Percentiles rank a stretch among this genome's conserved stretches.
phyloP scores from a whole-genome alignment of 2,329 filamentous ascomycete species.

The Curvularia sp. region DNA sequence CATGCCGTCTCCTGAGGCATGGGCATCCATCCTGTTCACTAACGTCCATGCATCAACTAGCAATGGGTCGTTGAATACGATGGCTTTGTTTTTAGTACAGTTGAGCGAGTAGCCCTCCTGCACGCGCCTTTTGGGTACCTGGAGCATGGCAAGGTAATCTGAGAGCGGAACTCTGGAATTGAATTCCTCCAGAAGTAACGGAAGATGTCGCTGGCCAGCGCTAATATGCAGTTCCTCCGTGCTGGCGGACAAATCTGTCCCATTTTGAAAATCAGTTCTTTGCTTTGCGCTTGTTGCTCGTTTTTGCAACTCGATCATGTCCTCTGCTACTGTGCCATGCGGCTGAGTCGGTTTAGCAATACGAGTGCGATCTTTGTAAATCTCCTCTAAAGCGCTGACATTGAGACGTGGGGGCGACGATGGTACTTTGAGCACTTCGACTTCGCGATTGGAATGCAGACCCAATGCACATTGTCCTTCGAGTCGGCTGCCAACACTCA shows the following conservation, averaged over 20 bases:
- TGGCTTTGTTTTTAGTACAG: conserved; percentile 67
- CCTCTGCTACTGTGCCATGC: conserved; percentile 45
- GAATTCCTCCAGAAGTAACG: conserved; percentile 34
- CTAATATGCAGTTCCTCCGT: conserved; percentile 45
- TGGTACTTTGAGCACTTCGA: conserved; percentile 60
- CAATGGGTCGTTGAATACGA: conserved; percentile 76
- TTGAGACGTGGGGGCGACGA: conserved; percentile 52
- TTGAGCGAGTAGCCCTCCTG: conserved; percentile 65
- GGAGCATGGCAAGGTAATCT: conserved; percentile 47
- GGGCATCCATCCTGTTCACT: conserved; percentile 70
- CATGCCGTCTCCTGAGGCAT: conserved; percentile 74
- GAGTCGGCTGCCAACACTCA: conserved; percentile 55
- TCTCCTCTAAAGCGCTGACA: conserved; percentile 55
- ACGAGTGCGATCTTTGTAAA: conserved; percentile 47
- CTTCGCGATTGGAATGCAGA: conserved; percentile 59
- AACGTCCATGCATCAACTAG: conserved; percentile 82
- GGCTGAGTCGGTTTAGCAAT: conserved; percentile 42
- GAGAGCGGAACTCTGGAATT: conserved; percentile 44
- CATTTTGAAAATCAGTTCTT: conserved; percentile 30
- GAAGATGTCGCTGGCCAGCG: conserved; percentile 41
- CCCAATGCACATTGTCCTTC: conserved; percentile 62
- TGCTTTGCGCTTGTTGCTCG: conserved; percentile 40
- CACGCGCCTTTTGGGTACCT: conserved; percentile 61
- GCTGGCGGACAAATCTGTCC: conserved; percentile 35
- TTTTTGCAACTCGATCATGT: conserved; percentile 45